Evolutionary conservation across 1,284 basidiomycete species (phyloP).

Genomic region (Cryptococcus maquisensis): DNA sequence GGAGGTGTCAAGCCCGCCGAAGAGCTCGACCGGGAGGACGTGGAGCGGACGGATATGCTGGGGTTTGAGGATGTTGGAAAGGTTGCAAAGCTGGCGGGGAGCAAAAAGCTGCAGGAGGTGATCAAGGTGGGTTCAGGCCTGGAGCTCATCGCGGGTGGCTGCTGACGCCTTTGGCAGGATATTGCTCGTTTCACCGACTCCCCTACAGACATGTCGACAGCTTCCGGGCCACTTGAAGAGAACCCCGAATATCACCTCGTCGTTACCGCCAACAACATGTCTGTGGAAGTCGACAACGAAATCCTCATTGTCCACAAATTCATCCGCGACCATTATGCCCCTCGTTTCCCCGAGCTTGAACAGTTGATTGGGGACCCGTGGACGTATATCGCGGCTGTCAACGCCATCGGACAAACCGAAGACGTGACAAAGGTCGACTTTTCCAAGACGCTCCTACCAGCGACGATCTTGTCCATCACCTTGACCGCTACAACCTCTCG

Average conservation of each 20-base stretch:
- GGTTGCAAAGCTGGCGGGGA: constrained; percentile 82
- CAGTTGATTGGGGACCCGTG: constrained; percentile 86
- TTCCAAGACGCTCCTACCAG: constrained; percentile 75
- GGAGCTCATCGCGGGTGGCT: neutral
- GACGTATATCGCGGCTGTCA: constrained; percentile 89
- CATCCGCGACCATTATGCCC: constrained; percentile 94
- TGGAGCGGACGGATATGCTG: constrained; percentile 84
- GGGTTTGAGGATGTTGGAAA: constrained; percentile 75
- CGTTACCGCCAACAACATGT: constrained; percentile 95
- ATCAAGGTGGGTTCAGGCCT: constrained; percentile 57
- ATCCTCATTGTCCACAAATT: constrained; percentile 98
- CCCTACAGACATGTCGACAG: constrained; percentile 68
- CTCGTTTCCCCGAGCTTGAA: constrained; percentile 95
- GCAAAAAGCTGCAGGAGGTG: constrained; percentile 78
- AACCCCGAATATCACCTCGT: constrained; percentile 96
- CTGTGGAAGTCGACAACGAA: constrained; percentile 98
- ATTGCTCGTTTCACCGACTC: constrained; percentile 78
- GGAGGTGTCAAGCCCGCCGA: constrained; percentile 89
- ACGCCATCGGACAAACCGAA: constrained; percentile 78
- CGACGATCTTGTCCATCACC: constrained; percentile 91
- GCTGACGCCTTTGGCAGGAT: constrained; percentile 58
- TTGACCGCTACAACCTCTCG: constrained; percentile 90
- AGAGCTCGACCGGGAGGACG: constrained; percentile 86
- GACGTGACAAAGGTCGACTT: constrained; percentile 80
- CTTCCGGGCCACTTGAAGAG: constrained; percentile 66